These are phyloP conservation scores for Botryotinia calthae DNA, from an alignment of 2,329 filamentous ascomycete species.

Conservation along the genomic window DNA sequence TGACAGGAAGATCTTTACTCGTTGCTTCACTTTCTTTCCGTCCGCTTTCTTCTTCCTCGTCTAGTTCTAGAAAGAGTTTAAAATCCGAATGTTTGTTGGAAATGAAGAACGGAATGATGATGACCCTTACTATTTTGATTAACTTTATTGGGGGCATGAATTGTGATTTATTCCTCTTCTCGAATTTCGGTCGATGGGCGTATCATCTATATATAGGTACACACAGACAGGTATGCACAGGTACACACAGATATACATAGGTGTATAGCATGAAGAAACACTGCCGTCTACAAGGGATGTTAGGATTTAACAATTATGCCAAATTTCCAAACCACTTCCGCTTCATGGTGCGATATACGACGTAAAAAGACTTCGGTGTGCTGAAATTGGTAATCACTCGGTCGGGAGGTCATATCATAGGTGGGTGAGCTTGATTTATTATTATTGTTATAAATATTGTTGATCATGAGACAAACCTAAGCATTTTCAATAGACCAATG, in stretches of 20 bases:
- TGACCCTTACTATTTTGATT: neutral
- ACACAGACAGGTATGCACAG: neutral
- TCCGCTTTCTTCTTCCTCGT: neutral
- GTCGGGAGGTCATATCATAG: neutral
- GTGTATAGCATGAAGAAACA: neutral
- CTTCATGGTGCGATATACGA: neutral
- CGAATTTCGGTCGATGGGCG: neutral
- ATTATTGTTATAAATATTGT: neutral
- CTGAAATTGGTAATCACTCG: neutral
- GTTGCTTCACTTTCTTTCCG: constrained; percentile 30
- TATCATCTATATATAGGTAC: neutral
- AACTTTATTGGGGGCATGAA: neutral
- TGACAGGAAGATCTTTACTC: constrained; percentile 26
- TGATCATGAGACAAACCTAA: constrained; percentile 11
- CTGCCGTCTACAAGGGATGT: neutral
- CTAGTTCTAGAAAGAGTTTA: neutral
- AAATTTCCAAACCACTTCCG: neutral
- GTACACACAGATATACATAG: neutral
- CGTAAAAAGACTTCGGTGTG: neutral
- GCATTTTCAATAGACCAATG: constrained; percentile 4
- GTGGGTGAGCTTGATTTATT: neutral
- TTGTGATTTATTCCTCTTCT: neutral
- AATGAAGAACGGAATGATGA: neutral
- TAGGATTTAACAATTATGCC: neutral
- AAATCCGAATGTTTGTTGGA: neutral